Evolutionary conservation across 164 flowering plant species (phyloP), one percentile per base, ranked within the genome.

Genomic region (Aristolochia contorta): DNA sequence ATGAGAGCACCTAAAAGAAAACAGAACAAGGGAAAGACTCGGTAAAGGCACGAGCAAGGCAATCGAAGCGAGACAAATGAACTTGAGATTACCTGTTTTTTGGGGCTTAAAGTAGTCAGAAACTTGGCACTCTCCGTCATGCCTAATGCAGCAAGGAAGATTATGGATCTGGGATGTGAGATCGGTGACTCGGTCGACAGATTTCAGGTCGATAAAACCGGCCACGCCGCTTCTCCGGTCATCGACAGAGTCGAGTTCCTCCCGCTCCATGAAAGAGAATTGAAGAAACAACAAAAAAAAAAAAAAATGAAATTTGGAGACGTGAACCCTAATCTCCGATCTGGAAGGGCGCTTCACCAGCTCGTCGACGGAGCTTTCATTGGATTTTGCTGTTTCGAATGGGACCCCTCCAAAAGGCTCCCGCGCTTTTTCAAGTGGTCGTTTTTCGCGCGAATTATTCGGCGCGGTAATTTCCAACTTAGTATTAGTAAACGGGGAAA

Each of bases 61-160:
- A 47, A 46, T 19, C 33, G 30, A 56, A 27, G 46, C 65, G 23
- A 41, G 23, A 62, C 12, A 27, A 19, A 54, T 20, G 47, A 19
- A 50, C 50, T 18, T n/a, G 12, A 19, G 30, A n/a, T 18, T 21
- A 80, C 84, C 84, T 13, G 83, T 57, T 22, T 59, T 58, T 41
- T 70, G 68, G 72, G 85, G 94, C 71, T 86, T 90, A 86, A 93
- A 93, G 70, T 86, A 90, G 74, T 88, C 77, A 63, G 96, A 82
- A 64, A 91, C 89, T 49, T 80, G 18, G 61, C 76, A 72, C 23
- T 86, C 87, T 8, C 99, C 99, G 54, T 68, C 65, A 73, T 63
- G 75, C 70, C 85, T 91, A 79, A 94, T 79, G 78, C 84, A 81
- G 75, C 99, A 94, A 12, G 99, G 97, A 23, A 94, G 84, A 43